Base-by-base conservation (phyloP, 2,329 filamentous ascomycete species). In the Setomelanomma holmii region DNA sequence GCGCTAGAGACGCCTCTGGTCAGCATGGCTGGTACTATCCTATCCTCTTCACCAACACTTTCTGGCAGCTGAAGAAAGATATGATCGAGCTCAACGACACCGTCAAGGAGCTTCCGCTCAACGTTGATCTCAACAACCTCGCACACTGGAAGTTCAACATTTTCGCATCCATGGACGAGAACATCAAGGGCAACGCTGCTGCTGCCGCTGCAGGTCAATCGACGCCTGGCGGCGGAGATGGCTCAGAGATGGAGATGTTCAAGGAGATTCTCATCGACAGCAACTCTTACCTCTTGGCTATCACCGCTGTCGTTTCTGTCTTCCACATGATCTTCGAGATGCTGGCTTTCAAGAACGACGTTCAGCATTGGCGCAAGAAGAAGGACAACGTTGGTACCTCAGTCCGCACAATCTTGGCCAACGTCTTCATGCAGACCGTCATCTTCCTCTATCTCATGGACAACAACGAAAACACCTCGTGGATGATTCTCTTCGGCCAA, bases 351-450 rank as follows among this genome's bases (percentile, higher is more conserved):
- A 96, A 96, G 69, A 96, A 89, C 72, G 95, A 99, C 73, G 96
- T 99, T 73, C 82, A 92, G 42, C 95, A 99, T 78, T 99, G 95
- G 86, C 91, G 93, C 72, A 97, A 98, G 82, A 99, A 99, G 88
- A 99, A 99, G 82, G 96, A 98, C 79, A 95, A 96, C 53, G 90
- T 99, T 22, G 95, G 95, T 58, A 96, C 96, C 40, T 97, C 93
- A 1, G 89, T 99, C 54, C 91, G 95, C 51, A 96, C 93, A 24
- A 99, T 99, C 69, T 81, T 99, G 51, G 92, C 91, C 73, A 99
- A 98, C 69, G 93, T 98, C 56, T 93, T 98, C 75, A 99, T 99
- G 95, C 95, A 99, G 76, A 76, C 84, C 5, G 84, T 98, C 69
- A 97, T 99, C 76, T 96, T 99, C 84, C 83, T 99, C 40, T 99